Base-by-base conservation (phyloP, 495 filamentous ascomycete genomes). In the Melanomma pulvis-pyrius region DNA sequence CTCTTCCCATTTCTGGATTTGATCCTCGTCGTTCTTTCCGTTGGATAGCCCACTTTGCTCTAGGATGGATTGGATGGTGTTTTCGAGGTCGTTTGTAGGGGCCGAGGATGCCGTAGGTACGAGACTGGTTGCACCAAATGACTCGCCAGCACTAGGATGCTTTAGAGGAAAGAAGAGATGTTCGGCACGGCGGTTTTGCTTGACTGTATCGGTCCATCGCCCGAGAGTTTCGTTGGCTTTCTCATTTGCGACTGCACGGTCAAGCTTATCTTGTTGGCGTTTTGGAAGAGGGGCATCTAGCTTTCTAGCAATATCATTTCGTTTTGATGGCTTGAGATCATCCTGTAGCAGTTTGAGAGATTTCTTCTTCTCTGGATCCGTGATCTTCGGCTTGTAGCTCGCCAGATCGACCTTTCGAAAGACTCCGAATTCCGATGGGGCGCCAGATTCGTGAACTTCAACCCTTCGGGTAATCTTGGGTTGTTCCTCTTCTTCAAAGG, bases 151-250 rank as follows among this genome's bases (percentile, higher is more conserved):
- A 53, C 86, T 81, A 1, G 90, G 88, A 65, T 96, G 89, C 5
- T 87, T 82, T 0, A 97, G 82, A 25, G 94, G 94, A 74, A 98
- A 98, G n/a, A 87, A 80, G 0, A 98, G 79, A 75, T 97, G 93
- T 28, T 97, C 96, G 4, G 94, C 93, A 63, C 91, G 83, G 41
- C 96, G 87, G 75, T 97, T 96, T 28, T 91, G 87, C 76, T 96
- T 96, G 71, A 98, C 92, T 0, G 96, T 97, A 54, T 96, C 93
- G 21, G 88, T 85, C 94, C 94, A 98, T 64, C 91, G 86, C 62
- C 90, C 87, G 25, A 98, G 79, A 0, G 92, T 92, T 76, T 97
- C 88, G 71, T 92, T 97, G 47, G 92, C 93, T 80, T 96, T 91
- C 30, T 92, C 86, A 73, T 92, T 96, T 1, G 94, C 94, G 15